Evolutionary conservation across 257 asterid genomes (phyloP), one percentile per base, ranked within the genome.

Genomic region (Solanum bulbocastanum): DNA sequence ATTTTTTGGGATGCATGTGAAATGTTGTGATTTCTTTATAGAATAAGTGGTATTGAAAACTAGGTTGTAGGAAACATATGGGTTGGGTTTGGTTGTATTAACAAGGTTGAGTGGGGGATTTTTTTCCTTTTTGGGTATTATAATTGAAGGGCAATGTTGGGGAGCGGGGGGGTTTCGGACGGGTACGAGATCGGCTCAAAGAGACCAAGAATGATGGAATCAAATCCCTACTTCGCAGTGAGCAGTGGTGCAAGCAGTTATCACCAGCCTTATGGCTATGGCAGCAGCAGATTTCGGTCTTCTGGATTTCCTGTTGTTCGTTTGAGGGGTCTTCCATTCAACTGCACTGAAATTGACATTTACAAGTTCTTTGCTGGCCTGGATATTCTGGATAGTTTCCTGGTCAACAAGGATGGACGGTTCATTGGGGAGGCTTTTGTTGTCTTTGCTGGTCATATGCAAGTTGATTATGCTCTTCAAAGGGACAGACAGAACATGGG

Each of bases 121-220:
- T 89, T 91, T 83, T 94, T 93, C 75, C 75, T 93, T 91, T 88
- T 89, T 94, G 97, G 98, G 98, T 95, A 91, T 95, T 93, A 92
- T 94, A 90, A 94, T 90, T 69, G 98, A 97, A 97, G 99, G 99
- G 94, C 98, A 91, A 92, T 94, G 96, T 96, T 92, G 94, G 99
- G 99, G 96, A 97, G 99, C 98, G 98, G 98, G 98, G 99, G 98
- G 99, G 96, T 94, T 91, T 94, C 98, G 88, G 99, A 96, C 94
- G 98, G 98, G 98, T 97, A 95, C 98, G 97, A 90, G 96, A 94
- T 95, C 95, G 97, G 99, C 97, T 96, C 99, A 94, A 97, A 97
- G 99, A 94, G 99, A 94, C 99, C 99, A 94, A 96, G 99, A 97
- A 92, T 97, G 98, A 96, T 92, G 98, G 99, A 97, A 91, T 92